These are phyloP conservation scores for Dryas drummondii DNA, from an alignment of 306 rosid genomes.

Conservation along the genomic window DNA sequence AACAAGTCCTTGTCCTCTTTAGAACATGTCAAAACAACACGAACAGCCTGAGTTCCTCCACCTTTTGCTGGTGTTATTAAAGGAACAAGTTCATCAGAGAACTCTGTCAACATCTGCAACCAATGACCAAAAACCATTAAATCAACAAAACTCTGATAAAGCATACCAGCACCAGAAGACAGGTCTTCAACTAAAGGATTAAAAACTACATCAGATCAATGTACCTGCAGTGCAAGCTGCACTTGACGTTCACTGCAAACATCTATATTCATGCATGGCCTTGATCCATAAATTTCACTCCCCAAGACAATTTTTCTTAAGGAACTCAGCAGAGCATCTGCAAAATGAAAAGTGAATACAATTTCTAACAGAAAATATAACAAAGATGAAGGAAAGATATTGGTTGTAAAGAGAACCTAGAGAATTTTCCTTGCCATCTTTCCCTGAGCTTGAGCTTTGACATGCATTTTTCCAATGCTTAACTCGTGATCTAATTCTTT, in stretches of 20 bases:
- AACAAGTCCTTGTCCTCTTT: constrained; percentile 70
- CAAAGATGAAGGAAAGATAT: not conserved
- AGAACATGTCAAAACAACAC: constrained; percentile 62
- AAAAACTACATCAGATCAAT: constrained; percentile 16
- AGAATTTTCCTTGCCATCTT: constrained; percentile 50
- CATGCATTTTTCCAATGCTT: constrained; percentile 57
- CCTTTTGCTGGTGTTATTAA: constrained; percentile 51
- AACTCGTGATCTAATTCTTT: constrained; percentile 67
- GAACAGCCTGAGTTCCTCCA: constrained; percentile 54
- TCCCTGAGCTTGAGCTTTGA: constrained; percentile 37
- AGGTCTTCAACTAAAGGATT: not conserved
- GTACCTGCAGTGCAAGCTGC: constrained; percentile 74
- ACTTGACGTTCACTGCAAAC: constrained; percentile 82
- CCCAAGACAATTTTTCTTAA: constrained; percentile 61
- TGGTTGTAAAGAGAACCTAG: constrained; percentile 7
- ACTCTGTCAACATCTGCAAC: constrained; percentile 61
- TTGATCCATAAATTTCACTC: constrained; percentile 54
- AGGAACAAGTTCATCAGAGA: constrained; percentile 66
- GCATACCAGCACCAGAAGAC: constrained; percentile 3
- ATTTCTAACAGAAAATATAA: not conserved
- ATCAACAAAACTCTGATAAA: constrained; percentile 1
- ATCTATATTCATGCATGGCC: constrained; percentile 72
- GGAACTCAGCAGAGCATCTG: constrained; percentile 61
- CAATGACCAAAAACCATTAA: constrained; percentile 11
- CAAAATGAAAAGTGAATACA: constrained; percentile 21